Base-by-base conservation (phyloP, 1,284 basidiomycete species). In the Ustanciosporium gigantosporum region DNA sequence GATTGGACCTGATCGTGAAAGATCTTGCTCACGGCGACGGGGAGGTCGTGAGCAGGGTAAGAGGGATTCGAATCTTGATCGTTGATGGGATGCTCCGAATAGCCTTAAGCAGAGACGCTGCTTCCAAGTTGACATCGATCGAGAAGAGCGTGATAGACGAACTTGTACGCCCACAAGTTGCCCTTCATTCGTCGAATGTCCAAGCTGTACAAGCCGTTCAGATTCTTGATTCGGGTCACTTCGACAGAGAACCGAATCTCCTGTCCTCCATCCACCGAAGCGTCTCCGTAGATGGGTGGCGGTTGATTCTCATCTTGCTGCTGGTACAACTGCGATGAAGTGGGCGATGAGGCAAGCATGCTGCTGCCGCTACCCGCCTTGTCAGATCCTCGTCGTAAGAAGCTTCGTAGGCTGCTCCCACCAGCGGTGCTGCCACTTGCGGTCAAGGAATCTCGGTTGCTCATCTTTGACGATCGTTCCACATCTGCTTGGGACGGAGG, bases 191-290 rank as follows among this genome's bases (percentile, higher is more conserved):
- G 50, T 11, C 74, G 59, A 31, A 77, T 74, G 40, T 77, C 74
- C 17, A 77, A 37, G 48, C 70, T 73, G 66, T 77, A 77, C 22
- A 77, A 52, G 1, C 74, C 74, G 6, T 62, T 49, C 31, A 77
- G 42, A 27, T 73, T 74, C 50, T 73, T 68, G 49, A 77, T 71
- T 25, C 62, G 40, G 7, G 74, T 74, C n/a, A 77, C 51, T 45
- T 74, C 73, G 19, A 77, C 73, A n/a, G 57, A 60, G 42, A 77
- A 76, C 15, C 73, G 68, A 20, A 77, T 66, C 46, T 77, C 74
- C 22, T 77, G 74, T 3, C 74, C 74, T 19, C 74, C 74, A 34
- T 77, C 74, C 1, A 68, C 56, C 5, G 50, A 50, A 8, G 56
- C 38, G 41, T 73, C 68, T 27, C 74, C 74, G 36, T 76, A 77